Evolutionary conservation across 1,139 yeast genomes (phyloP), one percentile per base, ranked within the genome.

Genomic region (Zygoascus hellenicus): DNA sequence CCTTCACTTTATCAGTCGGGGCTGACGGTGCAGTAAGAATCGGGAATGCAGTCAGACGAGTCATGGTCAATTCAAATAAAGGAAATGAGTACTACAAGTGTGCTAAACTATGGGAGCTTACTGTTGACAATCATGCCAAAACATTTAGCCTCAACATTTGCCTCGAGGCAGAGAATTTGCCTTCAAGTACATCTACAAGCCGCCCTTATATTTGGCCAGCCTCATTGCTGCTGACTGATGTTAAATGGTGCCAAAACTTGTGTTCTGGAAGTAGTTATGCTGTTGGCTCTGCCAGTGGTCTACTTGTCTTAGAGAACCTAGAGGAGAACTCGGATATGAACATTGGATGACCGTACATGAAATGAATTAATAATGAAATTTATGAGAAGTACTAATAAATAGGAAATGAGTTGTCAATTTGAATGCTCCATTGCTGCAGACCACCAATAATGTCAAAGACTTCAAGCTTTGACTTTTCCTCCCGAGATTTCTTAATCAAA

Each of bases 361-460:
- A 7, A 22, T 5, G 26, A 22, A 22, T 5, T 14, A 9, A 36
- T 39, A 26, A 32, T 43, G 15, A 19, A 33, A 9, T 5, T 15
- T n/a, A 11, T 13, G 10, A 28, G 10, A n/a, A 33, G 29, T 11
- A 13, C 61, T 65, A 89, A 59, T 89, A 90, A 40, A 74, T 72
- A 5, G 97, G 97, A 45, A 89, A 74, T 0, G 58, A 57, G 0
- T 71, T 64, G 56, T 89, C 92, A 2, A 87, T 70, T 0, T 72
- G 71, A 15, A 69, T 72, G 47, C 85, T 75, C 88, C 96, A 92
- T 56, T 71, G 74, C 50, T 75, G 71, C 31, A 89, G 67, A 0
- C 98, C 98, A 1, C 97, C 97, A 11, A 64, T 69, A 5, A 92
- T 71, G 61, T 92, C 97, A 26, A 45, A 54, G 0, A 77, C 88